Evolutionary conservation across 169 alveolate species (phyloP).

Genomic region (Plasmodium malariae): DNA sequence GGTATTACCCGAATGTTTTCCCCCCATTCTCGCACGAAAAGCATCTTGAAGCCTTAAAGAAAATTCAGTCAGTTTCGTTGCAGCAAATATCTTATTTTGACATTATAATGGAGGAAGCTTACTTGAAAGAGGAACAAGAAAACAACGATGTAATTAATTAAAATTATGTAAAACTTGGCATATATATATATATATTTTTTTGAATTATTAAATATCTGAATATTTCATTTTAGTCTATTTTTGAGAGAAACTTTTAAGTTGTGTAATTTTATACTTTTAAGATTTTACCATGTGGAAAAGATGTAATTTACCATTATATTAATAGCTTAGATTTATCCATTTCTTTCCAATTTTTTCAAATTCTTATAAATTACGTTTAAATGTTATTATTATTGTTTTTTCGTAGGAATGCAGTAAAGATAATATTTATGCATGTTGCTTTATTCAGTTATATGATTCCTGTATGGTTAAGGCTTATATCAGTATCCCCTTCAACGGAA

Average conservation of each 20-base stretch:
- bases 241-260: too few species aligned
- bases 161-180: background rate
- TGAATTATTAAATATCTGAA: background rate
- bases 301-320: too few species aligned
- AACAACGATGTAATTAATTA: slow-evolving; percentile 21
- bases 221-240: background rate
- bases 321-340: too few species aligned
- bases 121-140: slow-evolving; percentile 63
- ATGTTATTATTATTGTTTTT: background rate
- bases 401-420: slow-evolving; percentile 45
- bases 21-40: slow-evolving; percentile 64
- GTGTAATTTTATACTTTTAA: background rate
- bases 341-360: too few species aligned
- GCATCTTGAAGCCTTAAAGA: slow-evolving; percentile 70
- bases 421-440: slow-evolving; percentile 42
- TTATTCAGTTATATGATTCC: slow-evolving; percentile 38
- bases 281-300: too few species aligned
- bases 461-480: slow-evolving; percentile 36
- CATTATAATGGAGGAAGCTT: slow-evolving; percentile 66
- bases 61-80: slow-evolving; percentile 64
- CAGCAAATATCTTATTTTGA: slow-evolving; percentile 63
- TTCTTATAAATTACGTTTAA: too few species aligned
- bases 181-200: slow-evolving; percentile 9
- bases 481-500: slow-evolving; percentile 61
- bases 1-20: slow-evolving; percentile 53